A percentile compares a stretch with the other conserved stretches of the same genome.
Evolutionary conservation across 2,329 filamentous ascomycete genomes (phyloP).

Genomic region (Xylariaceae sp.): DNA sequence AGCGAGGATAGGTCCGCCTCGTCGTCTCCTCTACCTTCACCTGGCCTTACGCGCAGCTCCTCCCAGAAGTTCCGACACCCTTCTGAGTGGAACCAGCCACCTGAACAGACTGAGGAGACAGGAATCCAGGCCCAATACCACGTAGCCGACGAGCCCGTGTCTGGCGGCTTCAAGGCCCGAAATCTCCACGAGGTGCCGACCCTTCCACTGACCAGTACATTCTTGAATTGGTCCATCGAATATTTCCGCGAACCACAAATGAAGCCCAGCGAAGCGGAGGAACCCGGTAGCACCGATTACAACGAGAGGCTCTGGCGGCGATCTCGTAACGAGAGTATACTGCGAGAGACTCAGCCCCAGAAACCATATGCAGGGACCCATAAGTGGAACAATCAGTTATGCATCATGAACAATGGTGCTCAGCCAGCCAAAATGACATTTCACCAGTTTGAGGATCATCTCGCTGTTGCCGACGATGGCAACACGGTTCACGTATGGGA

Average conservation of each 20-base stretch:
- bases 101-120: constrained; percentile 66
- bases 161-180: constrained; percentile 63
- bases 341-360: constrained; percentile 85
- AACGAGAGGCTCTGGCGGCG: constrained; percentile 91
- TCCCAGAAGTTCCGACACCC: constrained; percentile 34
- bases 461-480: constrained; percentile 86
- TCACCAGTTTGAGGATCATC: constrained; percentile 94
- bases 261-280: constrained; percentile 91
- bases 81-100: constrained; percentile 45
- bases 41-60: constrained; percentile 27
- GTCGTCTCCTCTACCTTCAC: constrained; percentile 23
- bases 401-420: constrained; percentile 79
- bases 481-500: constrained; percentile 93
- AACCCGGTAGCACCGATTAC: constrained; percentile 92
- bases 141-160: constrained; percentile 68
- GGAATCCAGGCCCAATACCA: constrained; percentile 65
- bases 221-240: constrained; percentile 92
- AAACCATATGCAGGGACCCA: constrained; percentile 81
- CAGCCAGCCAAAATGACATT: constrained; percentile 92
- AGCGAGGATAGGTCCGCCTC: constrained; percentile 36
- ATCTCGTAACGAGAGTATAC: constrained; percentile 85
- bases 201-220: constrained; percentile 73
- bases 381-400: constrained; percentile 73
- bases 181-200: constrained; percentile 49
- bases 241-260: constrained; percentile 99